A percentile compares a stretch with the other conserved stretches of the same genome.
Evolutionary conservation across 148 eudicot genomes (phyloP).

Genomic region (Chenopodium formosanum): DNA sequence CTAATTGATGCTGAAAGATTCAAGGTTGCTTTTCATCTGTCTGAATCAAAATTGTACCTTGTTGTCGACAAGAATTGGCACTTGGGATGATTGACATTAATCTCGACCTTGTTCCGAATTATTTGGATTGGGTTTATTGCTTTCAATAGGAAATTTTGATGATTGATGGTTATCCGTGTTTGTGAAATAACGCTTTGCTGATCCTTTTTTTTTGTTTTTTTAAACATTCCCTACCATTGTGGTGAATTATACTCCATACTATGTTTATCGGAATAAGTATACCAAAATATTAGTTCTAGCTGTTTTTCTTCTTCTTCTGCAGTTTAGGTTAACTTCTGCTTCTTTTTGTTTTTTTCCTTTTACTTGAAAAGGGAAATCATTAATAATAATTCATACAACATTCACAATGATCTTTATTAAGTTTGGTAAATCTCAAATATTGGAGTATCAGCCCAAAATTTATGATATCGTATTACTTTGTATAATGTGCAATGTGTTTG

Average conservation of each 20-base stretch:
- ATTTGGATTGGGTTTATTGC: conserved; percentile 2
- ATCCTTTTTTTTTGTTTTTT: too few relatives aligned
- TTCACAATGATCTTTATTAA: too few relatives aligned
- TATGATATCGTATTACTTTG: too few relatives aligned
- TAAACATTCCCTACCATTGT: too few relatives aligned
- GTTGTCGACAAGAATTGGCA: background rate
- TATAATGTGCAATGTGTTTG: too few relatives aligned
- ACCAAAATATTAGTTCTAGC: background rate
- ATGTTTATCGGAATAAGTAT: background rate
- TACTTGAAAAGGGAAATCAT: too few relatives aligned
- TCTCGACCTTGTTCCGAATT: background rate
- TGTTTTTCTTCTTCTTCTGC: background rate
- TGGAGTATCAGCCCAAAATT: too few relatives aligned
- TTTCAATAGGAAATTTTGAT: conserved; percentile 3
- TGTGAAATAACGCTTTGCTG: background rate
- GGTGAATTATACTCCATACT: too few relatives aligned
- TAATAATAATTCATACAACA: too few relatives aligned
- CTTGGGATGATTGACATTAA: background rate
- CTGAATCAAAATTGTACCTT: background rate
- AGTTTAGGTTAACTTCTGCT: background rate
- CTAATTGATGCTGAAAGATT: background rate
- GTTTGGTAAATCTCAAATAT: too few relatives aligned
- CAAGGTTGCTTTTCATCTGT: background rate
- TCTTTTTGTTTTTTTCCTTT: background rate
- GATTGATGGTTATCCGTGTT: background rate